These are phyloP conservation scores for Pulveroboletus sp. DNA, from an alignment of 768 basidiomycete species.

Conservation along the genomic window DNA sequence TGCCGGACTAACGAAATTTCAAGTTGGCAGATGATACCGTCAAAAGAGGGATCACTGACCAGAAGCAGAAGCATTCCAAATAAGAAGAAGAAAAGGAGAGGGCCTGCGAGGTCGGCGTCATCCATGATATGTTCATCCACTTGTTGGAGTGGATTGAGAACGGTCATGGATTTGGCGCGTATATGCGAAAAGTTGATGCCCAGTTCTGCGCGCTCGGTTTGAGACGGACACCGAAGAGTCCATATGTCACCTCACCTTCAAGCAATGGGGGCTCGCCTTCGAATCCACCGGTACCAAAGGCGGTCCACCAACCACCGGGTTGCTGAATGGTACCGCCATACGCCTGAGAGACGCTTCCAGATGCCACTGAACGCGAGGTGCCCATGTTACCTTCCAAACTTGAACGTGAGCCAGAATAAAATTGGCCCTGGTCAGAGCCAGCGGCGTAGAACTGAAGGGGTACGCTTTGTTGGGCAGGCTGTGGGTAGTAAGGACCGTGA, in stretches of 20 bases:
- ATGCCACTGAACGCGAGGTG: conserved; percentile 48
- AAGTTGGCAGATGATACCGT: neutral
- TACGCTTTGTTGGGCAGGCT: conserved; percentile 43
- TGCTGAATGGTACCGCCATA: conserved; percentile 74
- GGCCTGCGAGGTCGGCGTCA: conserved; percentile 96
- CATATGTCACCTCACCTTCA: conserved; percentile 56
- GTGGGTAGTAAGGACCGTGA: conserved; percentile 53
- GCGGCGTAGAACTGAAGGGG: conserved; percentile 79
- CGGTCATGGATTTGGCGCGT: conserved; percentile 87
- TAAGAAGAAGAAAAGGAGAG: conserved; percentile 90
- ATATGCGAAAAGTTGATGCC: conserved; percentile 99
- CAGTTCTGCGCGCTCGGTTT: conserved; percentile 55
- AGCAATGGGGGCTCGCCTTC: conserved; percentile 95
- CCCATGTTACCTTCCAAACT: conserved; percentile 70
- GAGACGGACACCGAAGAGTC: neutral
- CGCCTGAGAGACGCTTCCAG: conserved; percentile 40
- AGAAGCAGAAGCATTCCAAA: conserved; percentile 91
- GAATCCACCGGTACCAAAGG: conserved; percentile 91
- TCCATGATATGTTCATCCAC: conserved; percentile 97
- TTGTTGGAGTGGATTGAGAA: conserved; percentile 83
- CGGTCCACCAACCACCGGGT: conserved; percentile 86
- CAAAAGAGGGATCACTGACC: conserved; percentile 45
- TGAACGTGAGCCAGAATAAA: conserved; percentile 69
- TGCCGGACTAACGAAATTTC: conserved; percentile 69
- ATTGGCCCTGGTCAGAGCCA: conserved; percentile 50